Evolutionary conservation across 306 rosid genomes (phyloP).

Genomic region (Comarum palustre): DNA sequence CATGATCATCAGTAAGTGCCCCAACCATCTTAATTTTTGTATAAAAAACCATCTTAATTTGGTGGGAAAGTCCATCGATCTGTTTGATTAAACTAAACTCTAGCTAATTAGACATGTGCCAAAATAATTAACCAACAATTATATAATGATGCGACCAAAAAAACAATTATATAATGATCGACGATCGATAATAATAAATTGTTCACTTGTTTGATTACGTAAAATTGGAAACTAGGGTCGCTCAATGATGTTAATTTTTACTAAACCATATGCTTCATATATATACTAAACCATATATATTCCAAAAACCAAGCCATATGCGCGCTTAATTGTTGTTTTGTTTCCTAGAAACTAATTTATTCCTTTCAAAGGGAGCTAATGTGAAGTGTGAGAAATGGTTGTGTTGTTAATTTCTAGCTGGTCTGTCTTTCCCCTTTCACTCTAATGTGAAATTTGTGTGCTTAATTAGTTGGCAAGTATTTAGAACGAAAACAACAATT

Average conservation of each 20-base stretch:
- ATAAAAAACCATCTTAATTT: too few relatives aligned
- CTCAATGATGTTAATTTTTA: background rate
- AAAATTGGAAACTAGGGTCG: background rate
- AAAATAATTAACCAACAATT: background rate
- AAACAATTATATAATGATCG: background rate
- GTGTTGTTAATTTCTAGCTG: background rate
- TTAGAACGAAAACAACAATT: too few relatives aligned
- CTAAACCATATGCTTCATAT: background rate
- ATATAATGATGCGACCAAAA: too few relatives aligned
- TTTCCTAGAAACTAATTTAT: background rate
- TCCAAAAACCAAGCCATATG: background rate
- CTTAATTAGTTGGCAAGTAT: too few relatives aligned
- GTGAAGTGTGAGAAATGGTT: background rate
- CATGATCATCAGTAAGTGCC: constrained; percentile 2
- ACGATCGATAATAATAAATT: background rate
- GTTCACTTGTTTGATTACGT: background rate
- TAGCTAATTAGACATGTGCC: background rate
- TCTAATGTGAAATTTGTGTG: too few relatives aligned
- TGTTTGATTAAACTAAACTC: background rate
- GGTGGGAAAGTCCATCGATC: background rate
- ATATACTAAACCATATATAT: background rate
- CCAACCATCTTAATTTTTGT: background rate
- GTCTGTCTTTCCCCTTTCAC: too few relatives aligned
- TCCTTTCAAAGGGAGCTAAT: background rate
- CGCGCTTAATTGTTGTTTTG: background rate